These are phyloP conservation scores for Helianthus annuus DNA, from an alignment of 129 eudicot species.

Conservation along the genomic window DNA sequence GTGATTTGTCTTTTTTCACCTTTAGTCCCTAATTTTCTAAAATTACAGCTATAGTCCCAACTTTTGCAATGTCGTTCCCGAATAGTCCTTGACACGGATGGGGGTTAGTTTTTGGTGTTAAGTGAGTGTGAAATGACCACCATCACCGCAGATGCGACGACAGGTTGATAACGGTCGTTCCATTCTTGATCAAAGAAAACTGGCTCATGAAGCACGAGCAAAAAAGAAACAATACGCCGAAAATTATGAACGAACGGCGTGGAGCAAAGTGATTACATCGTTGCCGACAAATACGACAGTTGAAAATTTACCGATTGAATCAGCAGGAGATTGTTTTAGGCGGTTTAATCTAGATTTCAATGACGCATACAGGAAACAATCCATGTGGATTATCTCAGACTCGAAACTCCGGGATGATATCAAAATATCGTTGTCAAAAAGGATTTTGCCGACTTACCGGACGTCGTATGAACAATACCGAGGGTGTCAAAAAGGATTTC, in stretches of 20 bases:
- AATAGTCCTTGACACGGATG: too few relatives aligned
- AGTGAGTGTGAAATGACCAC: too few relatives aligned
- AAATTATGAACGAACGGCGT: conserved; percentile 74
- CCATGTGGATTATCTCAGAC: conserved; percentile 66
- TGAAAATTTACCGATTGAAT: conserved; percentile 32
- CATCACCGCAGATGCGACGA: too few relatives aligned
- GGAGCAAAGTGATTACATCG: conserved; percentile 63
- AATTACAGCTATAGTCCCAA: too few relatives aligned
- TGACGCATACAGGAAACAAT: conserved; percentile 55
- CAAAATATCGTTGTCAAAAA: conserved; percentile 45
- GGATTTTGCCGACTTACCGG: conserved; percentile 49
- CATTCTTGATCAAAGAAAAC: conserved; percentile 65
- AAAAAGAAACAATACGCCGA: conserved; percentile 54
- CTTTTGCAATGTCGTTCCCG: too few relatives aligned
- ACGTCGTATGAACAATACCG: conserved; percentile 50
- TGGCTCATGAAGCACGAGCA: conserved; percentile 62
- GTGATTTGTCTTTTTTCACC: too few relatives aligned
- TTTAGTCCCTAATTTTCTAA: too few relatives aligned
- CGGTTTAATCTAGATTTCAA: conserved; percentile 57
- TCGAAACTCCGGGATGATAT: conserved; percentile 63
- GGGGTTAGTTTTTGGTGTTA: too few relatives aligned
- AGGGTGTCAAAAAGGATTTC: conserved; percentile 34
- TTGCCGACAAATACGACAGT: conserved; percentile 60
- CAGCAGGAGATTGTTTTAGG: conserved; percentile 42
- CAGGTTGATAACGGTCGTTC: too few relatives aligned